phyloP scores from a whole-genome alignment of 257 asterid species.

The Coffea eugenioides region DNA sequence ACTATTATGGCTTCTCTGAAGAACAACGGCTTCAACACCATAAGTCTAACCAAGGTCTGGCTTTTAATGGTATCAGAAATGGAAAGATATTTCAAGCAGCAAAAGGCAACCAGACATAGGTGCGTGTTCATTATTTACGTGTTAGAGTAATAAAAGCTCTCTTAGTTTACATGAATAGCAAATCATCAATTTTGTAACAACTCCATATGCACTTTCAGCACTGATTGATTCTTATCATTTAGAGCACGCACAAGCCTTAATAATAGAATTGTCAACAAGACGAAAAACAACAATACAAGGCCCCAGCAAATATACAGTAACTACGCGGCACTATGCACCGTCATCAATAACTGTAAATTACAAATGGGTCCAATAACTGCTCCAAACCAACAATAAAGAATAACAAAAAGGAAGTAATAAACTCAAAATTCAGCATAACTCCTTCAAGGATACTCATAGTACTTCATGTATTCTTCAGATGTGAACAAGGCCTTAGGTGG shows the following conservation, averaged over 20 bases:
- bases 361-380: neutral
- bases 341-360: neutral
- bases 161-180: neutral
- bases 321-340: neutral
- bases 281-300: neutral
- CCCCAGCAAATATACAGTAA: neutral
- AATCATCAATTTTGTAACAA: neutral
- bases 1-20: neutral
- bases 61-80: no score
- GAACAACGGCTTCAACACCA: neutral
- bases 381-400: neutral
- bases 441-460: constrained; percentile 28
- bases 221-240: neutral
- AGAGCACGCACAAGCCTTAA: neutral
- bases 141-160: no score
- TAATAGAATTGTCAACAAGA: no score
- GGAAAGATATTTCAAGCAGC: no score
- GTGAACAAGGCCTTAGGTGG: constrained; percentile 15
- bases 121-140: no score
- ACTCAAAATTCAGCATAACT: neutral
- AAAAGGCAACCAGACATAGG: no score
- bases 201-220: neutral
- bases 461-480: constrained; percentile 24
- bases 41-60: no score
- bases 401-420: neutral